Base-by-base conservation (phyloP, 257 asterid genomes). In the Scutellaria galericulata region DNA sequence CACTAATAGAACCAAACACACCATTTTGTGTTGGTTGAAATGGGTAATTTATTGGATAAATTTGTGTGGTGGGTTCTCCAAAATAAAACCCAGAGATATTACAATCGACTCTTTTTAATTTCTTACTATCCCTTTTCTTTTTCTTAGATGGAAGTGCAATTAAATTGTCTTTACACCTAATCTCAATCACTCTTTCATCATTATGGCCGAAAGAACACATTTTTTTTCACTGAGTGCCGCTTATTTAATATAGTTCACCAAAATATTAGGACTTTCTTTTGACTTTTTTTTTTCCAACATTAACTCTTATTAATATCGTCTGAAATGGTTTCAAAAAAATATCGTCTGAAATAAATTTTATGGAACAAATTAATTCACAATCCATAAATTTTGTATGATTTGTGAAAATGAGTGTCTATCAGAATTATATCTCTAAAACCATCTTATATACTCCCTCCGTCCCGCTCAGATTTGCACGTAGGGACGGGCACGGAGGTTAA, bases 121-220 rank as follows among this genome's bases (percentile, higher is more conserved):
- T 24, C 27, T 24, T 24, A 24, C 27, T 61, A 12, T 14, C 9
- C 18, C 18, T 7, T 31, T 24, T 8, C 13, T 56, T 42, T 52
- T 27, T 47, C 11, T 7, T 14, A 7, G 22, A 3, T 22, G 7
- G 13, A 45, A 54, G 20, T 18, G 24, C 41, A n/a, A 47, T 67
- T 42, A 76, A 56, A 31, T 66, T 18, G 27, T 51, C 70, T 77
- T 75, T 76, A 66, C 69, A 78, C 82, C 78, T 76, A 82, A 76
- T 64, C 77, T 76, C 61, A 72, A 73, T 76, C 67, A 71, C 68
- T 39, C 77, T 74, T 74, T 53, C 64, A 79, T 71, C 57, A 77
- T 70, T 73, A 48, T 8, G 40, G 83, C 79, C 81, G 76, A 40
- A 71, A 71, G 22, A 75, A 31, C 72, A 74, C 81, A 78, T 76